A percentile compares a stretch with the other conserved stretches of the same genome.
phyloP scores from a whole-genome alignment of 208 protist species.

The Plasmodiophora brassicae region DNA sequence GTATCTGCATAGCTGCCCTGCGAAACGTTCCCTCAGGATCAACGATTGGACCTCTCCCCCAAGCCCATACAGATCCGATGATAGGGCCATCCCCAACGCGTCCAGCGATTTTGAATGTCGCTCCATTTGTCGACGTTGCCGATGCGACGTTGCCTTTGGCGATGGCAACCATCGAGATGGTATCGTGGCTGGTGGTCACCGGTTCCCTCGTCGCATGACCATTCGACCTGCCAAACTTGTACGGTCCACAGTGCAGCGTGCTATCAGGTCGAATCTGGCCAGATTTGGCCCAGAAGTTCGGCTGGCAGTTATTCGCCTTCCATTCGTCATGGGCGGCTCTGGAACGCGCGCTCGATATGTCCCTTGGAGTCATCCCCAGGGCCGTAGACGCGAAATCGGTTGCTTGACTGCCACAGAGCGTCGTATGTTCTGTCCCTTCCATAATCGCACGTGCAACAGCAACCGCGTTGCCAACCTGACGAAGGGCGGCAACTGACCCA shows the following conservation, averaged over 20 bases:
- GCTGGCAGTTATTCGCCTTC: neutral
- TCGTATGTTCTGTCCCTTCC: neutral
- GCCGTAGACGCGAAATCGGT: neutral
- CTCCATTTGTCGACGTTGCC: neutral
- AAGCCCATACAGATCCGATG: neutral
- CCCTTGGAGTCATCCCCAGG: neutral
- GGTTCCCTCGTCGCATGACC: no score
- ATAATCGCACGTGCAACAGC: neutral
- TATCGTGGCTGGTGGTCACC: no score
- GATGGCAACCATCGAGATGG: neutral
- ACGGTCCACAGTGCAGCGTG: neutral
- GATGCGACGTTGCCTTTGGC: neutral
- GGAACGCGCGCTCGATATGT: neutral
- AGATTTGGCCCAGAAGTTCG: neutral
- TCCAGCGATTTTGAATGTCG: neutral
- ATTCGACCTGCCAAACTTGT: neutral
- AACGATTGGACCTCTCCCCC: neutral
- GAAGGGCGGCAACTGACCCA: neutral
- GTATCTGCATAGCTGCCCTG: neutral
- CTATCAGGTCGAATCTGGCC: neutral
- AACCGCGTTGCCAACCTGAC: neutral
- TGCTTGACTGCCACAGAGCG: neutral
- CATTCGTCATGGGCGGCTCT: neutral
- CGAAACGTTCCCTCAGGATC: neutral
- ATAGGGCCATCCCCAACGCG: neutral